A percentile compares a stretch with the other conserved stretches of the same genome.
Evolutionary conservation across 1,284 basidiomycete species (phyloP).

Genomic region (Chondrostereum purpureum): DNA sequence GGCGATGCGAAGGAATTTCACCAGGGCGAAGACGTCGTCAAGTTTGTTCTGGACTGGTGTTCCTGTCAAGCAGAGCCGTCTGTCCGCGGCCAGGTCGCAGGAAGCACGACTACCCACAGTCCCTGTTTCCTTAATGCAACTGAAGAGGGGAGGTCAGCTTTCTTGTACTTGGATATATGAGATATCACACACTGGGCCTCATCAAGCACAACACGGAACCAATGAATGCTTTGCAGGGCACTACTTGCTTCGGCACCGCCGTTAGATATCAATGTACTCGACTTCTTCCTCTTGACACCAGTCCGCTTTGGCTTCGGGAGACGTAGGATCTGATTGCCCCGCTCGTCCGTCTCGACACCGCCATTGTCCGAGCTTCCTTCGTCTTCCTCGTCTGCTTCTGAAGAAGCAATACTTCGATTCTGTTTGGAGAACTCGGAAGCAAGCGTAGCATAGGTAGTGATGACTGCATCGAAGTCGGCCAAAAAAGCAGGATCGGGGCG

Average conservation of each 20-base stretch:
- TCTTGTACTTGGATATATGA: slow-evolving; percentile 31
- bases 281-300: slow-evolving; percentile 65
- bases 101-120: slow-evolving; percentile 93
- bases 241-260: slow-evolving; percentile 61
- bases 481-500: slow-evolving; percentile 79
- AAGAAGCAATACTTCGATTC: slow-evolving; percentile 49
- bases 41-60: slow-evolving; percentile 99
- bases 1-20: slow-evolving; percentile 90
- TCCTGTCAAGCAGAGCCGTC: slow-evolving; percentile 90
- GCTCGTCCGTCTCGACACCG: slow-evolving; percentile 61
- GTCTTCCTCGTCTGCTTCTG: slow-evolving; percentile 61
- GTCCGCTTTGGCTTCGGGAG: slow-evolving; percentile 53
- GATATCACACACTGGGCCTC: slow-evolving; percentile 76
- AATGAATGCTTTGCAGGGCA: slow-evolving; percentile 92
- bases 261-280: slow-evolving; percentile 32
- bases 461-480: slow-evolving; percentile 92
- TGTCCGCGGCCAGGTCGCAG: slow-evolving; percentile 91
- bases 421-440: slow-evolving; percentile 95
- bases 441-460: slow-evolving; percentile 95
- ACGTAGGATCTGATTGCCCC: slow-evolving; percentile 56
- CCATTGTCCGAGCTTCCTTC: slow-evolving; percentile 60
- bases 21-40: slow-evolving; percentile 93
- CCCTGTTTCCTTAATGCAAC: slow-evolving; percentile 92
- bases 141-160: slow-evolving; percentile 25
- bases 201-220: slow-evolving; percentile 97